Base-by-base conservation (phyloP, 1,284 basidiomycete species). In the Ganoderma boninense region DNA sequence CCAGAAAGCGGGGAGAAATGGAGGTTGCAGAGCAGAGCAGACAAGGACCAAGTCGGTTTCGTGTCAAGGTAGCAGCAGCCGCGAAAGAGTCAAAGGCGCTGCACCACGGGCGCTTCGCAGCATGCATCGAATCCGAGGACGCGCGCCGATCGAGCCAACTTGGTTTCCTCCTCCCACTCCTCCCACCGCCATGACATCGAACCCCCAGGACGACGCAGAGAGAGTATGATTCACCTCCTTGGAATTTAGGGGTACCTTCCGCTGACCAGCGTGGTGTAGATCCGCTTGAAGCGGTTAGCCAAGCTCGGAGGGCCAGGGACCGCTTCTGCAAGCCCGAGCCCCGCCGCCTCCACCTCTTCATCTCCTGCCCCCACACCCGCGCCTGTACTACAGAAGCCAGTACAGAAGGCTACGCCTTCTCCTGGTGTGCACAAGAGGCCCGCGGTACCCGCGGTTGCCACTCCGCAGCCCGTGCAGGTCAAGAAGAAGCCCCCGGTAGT, bases 231-330 rank as follows among this genome's bases (percentile, higher is more conserved):
- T 18, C 26, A 32, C 18, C 18, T 13, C 38, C 26, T 11, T 40
- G 5, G 4, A 8, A 69, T 82, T 80, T 69, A 60, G 8, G 46
- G 14, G 49, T 29, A 6, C 16, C 42, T 6, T 35, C 20, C 26
- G 43, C 63, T 72, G 44, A 72, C 13, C 18, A 23, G 18, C 23
- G 5, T 10, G 13, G 43, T 64, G 40, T 79, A 97, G 95, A 96
- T 97, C 78, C 94, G 95, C 74, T 82, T 95, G 80, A 97, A 96
- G 82, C 90, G 95, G 70, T 86, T 97, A 54, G 95, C 93, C 59
- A 93, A 92, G 78, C 85, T 96, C 35, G 92, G 93, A 77, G 75
- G 77, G 57, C 82, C 80, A 60, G 73, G 82, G 38, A 76, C 82
- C 62, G 79, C 82, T 43, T 76, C 82, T 64, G 78, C 85, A 63